These are phyloP conservation scores for Staphylotrichum longicolle DNA, from an alignment of 495 filamentous ascomycete species.

Conservation along the genomic window DNA sequence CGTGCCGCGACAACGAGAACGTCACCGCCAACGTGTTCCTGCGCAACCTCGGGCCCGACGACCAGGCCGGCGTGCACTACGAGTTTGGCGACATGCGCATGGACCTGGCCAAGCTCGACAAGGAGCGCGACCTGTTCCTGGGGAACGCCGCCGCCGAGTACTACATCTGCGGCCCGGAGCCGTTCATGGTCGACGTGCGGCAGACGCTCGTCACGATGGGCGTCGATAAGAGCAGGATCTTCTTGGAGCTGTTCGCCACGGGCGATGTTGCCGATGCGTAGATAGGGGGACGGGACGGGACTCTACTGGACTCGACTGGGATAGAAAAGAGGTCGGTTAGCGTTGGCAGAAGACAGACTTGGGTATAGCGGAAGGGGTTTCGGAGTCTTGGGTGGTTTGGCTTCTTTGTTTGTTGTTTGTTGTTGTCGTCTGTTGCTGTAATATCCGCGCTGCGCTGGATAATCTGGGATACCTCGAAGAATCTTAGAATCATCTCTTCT, in stretches of 20 bases:
- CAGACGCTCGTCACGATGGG: constrained; percentile 49
- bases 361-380: background rate
- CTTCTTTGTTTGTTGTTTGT: background rate
- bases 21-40: constrained; percentile 45
- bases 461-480: background rate
- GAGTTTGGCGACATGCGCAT: constrained; percentile 52
- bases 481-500: background rate
- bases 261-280: constrained; percentile 42
- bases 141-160: constrained; percentile 55
- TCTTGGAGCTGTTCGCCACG: constrained; percentile 68
- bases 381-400: background rate
- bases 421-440: too few relatives aligned
- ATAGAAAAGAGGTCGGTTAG: background rate
- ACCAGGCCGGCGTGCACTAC: constrained; percentile 55
- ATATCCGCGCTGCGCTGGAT: too few relatives aligned
- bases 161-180: constrained; percentile 64
- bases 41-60: constrained; percentile 39
- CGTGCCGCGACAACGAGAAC: constrained; percentile 46
- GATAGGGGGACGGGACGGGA: background rate
- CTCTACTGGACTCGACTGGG: background rate
- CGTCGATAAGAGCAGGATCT: constrained; percentile 53
- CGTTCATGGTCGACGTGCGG: constrained; percentile 62
- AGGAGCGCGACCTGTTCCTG: constrained; percentile 53
- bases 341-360: background rate
- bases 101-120: constrained; percentile 51